Base-by-base conservation (phyloP, 2,329 filamentous ascomycete genomes). In the Thelonectria olida region DNA sequence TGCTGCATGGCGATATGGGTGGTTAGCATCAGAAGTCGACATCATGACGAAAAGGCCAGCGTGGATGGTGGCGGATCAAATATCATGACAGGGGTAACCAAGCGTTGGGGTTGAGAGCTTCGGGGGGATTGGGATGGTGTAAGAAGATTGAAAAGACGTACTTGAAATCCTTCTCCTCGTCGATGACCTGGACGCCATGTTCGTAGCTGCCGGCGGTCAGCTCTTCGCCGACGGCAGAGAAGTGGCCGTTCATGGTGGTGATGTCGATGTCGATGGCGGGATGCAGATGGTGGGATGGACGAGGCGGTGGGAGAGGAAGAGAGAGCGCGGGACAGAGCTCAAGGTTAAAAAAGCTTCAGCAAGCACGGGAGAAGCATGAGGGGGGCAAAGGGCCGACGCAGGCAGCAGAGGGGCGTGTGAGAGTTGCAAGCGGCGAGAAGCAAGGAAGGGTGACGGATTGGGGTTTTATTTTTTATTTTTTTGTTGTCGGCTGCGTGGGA, bases 101-200 rank as follows among this genome's bases (percentile, higher is more conserved):
- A 56, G 36, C 25, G 44, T 41, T 31, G 23, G 31, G 42, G 17
- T n/a, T 20, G 17, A 5, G 34, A 45, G 36, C 23, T 45, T 27
- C 13, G 19, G 15, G 23, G 12, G 23, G 10, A 15, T 7, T 15
- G 17, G 42, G 7, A n/a, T n/a, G n/a, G n/a, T n/a, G n/a, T n/a
- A n/a, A n/a, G n/a, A n/a, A n/a, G n/a, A n/a, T n/a, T n/a, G n/a
- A n/a, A 68, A 52, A 70, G 42, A 76, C 90, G 67, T 86, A 97
- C 93, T 97, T 98, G 88, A 97, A 99, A 72, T 92, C 86, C 83
- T 98, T 98, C 81, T 94, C 94, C 65, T 78, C 79, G 76, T 97
- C 93, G 75, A 99, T 92, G 71, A 99, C 93, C 81, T 99, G 96
- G 74, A 98, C 92, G 75, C 96, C 96, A 86, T 97, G 92, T 74